phyloP scores from a whole-genome alignment of 31 red algal genomes.

The Asparagopsis taxiformis region DNA sequence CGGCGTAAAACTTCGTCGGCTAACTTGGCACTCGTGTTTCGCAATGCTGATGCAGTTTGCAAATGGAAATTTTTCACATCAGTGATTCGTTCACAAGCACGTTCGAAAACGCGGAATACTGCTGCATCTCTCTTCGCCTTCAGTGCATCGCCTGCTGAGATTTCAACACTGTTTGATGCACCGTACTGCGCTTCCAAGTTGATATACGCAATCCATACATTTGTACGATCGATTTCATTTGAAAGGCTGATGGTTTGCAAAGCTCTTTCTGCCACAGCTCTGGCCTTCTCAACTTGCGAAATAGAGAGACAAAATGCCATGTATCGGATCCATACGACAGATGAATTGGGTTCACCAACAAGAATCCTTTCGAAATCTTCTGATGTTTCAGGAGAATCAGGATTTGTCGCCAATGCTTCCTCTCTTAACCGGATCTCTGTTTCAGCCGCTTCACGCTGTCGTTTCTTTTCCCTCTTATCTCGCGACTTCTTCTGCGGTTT shows the following conservation, averaged over 20 bases:
- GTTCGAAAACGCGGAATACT: constrained; percentile 69
- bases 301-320: constrained; percentile 89
- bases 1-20: constrained; percentile 54
- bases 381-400: constrained; percentile 72
- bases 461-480: constrained; percentile 66
- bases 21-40: constrained; percentile 19
- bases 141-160: constrained; percentile 14
- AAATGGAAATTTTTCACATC: constrained; percentile 74
- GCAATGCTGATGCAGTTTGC: constrained; percentile 38
- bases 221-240: constrained; percentile 53
- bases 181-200: constrained; percentile 85
- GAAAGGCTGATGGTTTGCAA: constrained; percentile 66
- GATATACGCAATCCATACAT: constrained; percentile 89
- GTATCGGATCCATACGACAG: constrained; percentile 87
- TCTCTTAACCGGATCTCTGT: constrained; percentile 69
- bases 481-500: constrained; percentile 30
- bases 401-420: constrained; percentile 49
- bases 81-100: constrained; percentile 58
- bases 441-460: constrained; percentile 46
- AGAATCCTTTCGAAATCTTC: constrained; percentile 93
- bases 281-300: constrained; percentile 74
- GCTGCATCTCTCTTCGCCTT: constrained; percentile 45
- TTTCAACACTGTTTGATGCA: constrained; percentile 17
- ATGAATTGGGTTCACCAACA: constrained; percentile 76
- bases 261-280: constrained; percentile 79